Evolutionary conservation across 306 rosid species (phyloP).

Genomic region (Glycine soja): DNA sequence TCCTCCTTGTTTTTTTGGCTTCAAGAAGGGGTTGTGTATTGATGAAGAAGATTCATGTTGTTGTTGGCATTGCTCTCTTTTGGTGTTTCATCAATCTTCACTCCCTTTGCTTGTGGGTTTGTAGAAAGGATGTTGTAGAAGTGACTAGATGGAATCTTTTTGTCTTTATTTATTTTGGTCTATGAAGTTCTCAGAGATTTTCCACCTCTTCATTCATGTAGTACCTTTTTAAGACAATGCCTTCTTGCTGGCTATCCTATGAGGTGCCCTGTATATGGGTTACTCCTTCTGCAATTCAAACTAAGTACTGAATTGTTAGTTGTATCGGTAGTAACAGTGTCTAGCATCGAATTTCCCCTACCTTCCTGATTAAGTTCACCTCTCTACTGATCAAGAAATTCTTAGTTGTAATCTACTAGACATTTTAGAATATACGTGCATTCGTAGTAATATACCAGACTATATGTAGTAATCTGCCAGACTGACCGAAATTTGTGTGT

Average conservation of each 20-base stretch:
- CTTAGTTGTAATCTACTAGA: background rate
- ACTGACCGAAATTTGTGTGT: background rate
- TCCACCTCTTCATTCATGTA: conserved; percentile 21
- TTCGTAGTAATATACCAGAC: background rate
- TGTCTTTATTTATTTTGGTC: background rate
- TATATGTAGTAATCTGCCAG: no score
- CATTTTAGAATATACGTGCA: background rate
- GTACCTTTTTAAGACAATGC: conserved; percentile 40
- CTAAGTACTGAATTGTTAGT: conserved; percentile 23
- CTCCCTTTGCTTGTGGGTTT: conserved; percentile 21
- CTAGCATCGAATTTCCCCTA: conserved; percentile 22
- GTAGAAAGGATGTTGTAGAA: conserved; percentile 21
- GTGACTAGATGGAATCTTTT: conserved; percentile 29
- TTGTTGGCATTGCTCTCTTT: conserved; percentile 1
- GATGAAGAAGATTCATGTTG: background rate
- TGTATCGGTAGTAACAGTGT: conserved; percentile 26
- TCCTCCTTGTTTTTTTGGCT: background rate
- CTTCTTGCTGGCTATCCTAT: conserved; percentile 22
- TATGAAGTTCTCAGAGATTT: conserved; percentile 9
- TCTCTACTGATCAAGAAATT: background rate
- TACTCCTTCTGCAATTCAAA: conserved; percentile 30
- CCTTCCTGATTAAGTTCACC: conserved; percentile 20
- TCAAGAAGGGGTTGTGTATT: conserved; percentile 13
- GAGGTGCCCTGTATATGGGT: conserved; percentile 30
- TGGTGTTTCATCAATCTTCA: conserved; percentile 4